Evolutionary conservation across 1,139 yeast species (phyloP).

Genomic region (Magnusiomyces magnusii): DNA sequence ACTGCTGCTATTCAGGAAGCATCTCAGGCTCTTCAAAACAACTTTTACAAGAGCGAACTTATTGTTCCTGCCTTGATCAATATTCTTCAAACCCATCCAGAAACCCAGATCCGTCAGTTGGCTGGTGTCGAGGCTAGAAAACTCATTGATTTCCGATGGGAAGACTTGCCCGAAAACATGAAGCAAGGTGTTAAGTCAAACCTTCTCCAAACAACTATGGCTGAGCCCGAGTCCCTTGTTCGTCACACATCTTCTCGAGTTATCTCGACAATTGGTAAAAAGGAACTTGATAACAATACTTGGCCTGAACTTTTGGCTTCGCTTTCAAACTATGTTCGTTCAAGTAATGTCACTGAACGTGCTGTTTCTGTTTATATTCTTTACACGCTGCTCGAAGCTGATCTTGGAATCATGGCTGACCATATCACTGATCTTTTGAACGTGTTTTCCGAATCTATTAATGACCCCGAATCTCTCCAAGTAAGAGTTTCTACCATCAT

Average conservation of each 20-base stretch:
- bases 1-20: slow-evolving; percentile 77
- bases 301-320: slow-evolving; percentile 79
- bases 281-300: slow-evolving; percentile 55
- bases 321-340: slow-evolving; percentile 57
- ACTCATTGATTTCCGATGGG: slow-evolving; percentile 70
- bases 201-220: slow-evolving; percentile 61
- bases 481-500: slow-evolving; percentile 78
- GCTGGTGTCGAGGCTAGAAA: slow-evolving; percentile 97
- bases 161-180: slow-evolving; percentile 35
- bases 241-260: slow-evolving; percentile 90
- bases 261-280: slow-evolving; percentile 74
- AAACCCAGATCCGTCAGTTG: slow-evolving; percentile 60
- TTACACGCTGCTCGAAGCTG: slow-evolving; percentile 65
- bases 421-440: slow-evolving; percentile 61
- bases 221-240: slow-evolving; percentile 56
- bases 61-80: slow-evolving; percentile 80
- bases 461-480: slow-evolving; percentile 56
- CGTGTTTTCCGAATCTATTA: slow-evolving; percentile 58
- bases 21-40: slow-evolving; percentile 61
- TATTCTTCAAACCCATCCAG: slow-evolving; percentile 59
- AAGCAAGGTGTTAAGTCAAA: slow-evolving; percentile 59
- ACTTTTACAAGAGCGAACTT: slow-evolving; percentile 62
- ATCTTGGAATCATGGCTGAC: slow-evolving; percentile 52
- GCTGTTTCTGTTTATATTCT: slow-evolving; percentile 82
- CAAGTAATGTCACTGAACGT: slow-evolving; percentile 53